Percentiles rank a stretch among this genome's conserved stretches.
Evolutionary conservation across 2,329 filamentous ascomycete genomes (phyloP).

Genomic region (Fusarium verrucosum): DNA sequence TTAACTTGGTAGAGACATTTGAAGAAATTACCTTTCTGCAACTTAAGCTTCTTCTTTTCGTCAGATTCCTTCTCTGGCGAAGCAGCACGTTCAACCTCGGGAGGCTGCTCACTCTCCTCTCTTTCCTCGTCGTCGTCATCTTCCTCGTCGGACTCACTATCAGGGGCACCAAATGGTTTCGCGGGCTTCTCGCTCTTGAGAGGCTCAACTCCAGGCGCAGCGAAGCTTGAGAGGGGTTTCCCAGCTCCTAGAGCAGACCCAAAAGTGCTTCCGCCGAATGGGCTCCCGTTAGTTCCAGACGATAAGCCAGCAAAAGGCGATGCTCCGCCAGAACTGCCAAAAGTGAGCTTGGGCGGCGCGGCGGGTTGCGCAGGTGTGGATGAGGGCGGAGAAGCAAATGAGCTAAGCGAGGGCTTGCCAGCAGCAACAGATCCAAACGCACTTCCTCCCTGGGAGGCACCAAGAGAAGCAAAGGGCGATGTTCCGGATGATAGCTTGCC

Average conservation of each 20-base stretch:
- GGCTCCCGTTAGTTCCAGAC: conserved; percentile 53
- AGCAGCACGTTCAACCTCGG: conserved; percentile 56
- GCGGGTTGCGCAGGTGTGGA: conserved; percentile 42
- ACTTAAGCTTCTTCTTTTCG: conserved; percentile 71
- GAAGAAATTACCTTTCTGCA: conserved; percentile 71
- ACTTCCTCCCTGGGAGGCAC: conserved; percentile 57
- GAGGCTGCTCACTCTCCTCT: conserved; percentile 55
- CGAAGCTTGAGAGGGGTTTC: conserved; percentile 72
- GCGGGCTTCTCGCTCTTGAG: conserved; percentile 68
- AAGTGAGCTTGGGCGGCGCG: conserved; percentile 59
- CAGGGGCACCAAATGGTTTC: conserved; percentile 81
- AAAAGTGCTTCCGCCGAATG: conserved; percentile 53
- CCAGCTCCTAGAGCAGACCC: conserved; percentile 51
- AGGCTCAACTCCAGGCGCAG: conserved; percentile 62
- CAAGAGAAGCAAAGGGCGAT: conserved; percentile 71
- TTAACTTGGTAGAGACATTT: not conserved
- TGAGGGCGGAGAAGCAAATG: conserved; percentile 47
- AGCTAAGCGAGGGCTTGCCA: conserved; percentile 48
- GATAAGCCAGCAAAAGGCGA: conserved; percentile 61
- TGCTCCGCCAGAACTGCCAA: conserved; percentile 53
- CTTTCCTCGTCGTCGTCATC: conserved; percentile 51
- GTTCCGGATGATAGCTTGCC: conserved; percentile 70
- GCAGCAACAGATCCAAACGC: conserved; percentile 57
- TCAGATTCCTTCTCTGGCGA: conserved; percentile 66
- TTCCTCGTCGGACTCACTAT: conserved; percentile 68